A percentile compares a stretch with the other conserved stretches of the same genome.
Evolutionary conservation across 1,139 yeast species (phyloP).

Genomic region (Sugiyamaella paludigena): DNA sequence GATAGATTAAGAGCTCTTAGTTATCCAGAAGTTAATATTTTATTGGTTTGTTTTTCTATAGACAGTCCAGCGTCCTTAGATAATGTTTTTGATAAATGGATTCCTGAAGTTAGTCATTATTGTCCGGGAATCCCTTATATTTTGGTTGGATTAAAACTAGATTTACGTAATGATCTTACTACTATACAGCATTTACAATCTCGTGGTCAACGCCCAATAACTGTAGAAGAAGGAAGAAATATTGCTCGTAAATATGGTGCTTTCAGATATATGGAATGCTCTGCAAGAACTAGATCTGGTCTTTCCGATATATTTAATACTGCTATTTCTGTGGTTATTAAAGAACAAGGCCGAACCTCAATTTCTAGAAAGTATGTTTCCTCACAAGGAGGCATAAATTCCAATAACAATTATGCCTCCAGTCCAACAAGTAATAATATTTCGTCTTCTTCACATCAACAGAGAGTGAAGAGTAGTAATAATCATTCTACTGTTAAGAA

Average conservation of each 20-base stretch:
- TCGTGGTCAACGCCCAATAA: slow-evolving; percentile 44
- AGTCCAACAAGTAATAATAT: too few relatives aligned
- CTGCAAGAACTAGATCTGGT: slow-evolving; percentile 69
- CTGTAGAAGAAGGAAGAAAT: slow-evolving; percentile 43
- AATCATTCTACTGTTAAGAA: too few relatives aligned
- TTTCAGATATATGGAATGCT: slow-evolving; percentile 71
- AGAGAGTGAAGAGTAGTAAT: too few relatives aligned
- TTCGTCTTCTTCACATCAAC: too few relatives aligned
- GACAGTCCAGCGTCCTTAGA: slow-evolving; percentile 62
- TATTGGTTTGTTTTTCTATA: slow-evolving; percentile 73
- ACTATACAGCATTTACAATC: slow-evolving; percentile 29
- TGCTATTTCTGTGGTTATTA: slow-evolving; percentile 20
- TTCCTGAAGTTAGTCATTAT: slow-evolving; percentile 79
- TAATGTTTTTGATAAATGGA: slow-evolving; percentile 80
- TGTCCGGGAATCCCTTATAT: slow-evolving; percentile 77
- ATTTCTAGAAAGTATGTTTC: too few relatives aligned
- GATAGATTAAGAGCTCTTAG: slow-evolving; percentile 79
- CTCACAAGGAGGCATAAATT: too few relatives aligned
- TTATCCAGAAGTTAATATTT: slow-evolving; percentile 76
- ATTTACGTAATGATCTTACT: slow-evolving; percentile 46
- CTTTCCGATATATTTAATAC: slow-evolving; percentile 63
- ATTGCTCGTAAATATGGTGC: slow-evolving; percentile 71
- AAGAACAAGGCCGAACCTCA: slow-evolving; percentile 12
- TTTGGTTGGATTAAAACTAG: slow-evolving; percentile 77
- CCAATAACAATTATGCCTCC: too few relatives aligned